phyloP scores from a whole-genome alignment of 495 filamentous ascomycete genomes.

The Baudoinia panamericana region DNA sequence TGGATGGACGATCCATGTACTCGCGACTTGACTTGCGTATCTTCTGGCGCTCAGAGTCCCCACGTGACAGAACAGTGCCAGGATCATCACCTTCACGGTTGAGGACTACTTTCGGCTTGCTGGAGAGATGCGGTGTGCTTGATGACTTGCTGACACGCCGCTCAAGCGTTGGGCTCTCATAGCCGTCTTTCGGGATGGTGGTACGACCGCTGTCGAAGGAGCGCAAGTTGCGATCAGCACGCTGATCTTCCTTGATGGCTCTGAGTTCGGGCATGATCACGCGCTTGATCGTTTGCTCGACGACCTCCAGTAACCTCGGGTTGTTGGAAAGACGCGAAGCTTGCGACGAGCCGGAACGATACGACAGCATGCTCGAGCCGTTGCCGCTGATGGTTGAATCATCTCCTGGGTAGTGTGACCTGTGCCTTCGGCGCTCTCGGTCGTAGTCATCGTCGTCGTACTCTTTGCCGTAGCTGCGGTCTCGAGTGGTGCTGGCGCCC shows the following conservation, averaged over 20 bases:
- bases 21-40: constrained; percentile 34
- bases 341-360: constrained; percentile 47
- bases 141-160: constrained; percentile 54
- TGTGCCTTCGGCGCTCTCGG: constrained; percentile 43
- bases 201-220: constrained; percentile 41
- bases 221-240: constrained; percentile 42
- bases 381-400: constrained; percentile 49
- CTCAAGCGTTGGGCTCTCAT: constrained; percentile 35
- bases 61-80: constrained; percentile 42
- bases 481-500: constrained; percentile 32
- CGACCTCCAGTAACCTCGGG: constrained; percentile 83
- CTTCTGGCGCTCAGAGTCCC: constrained; percentile 40
- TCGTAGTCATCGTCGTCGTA: constrained; percentile 38
- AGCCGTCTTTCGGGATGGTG: constrained; percentile 11
- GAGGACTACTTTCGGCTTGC: constrained; percentile 50
- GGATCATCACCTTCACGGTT: constrained; percentile 48
- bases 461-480: constrained; percentile 50
- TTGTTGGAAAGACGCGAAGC: constrained; percentile 79
- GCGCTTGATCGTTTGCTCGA: constrained; percentile 88
- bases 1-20: constrained; percentile 26
- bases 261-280: constrained; percentile 86
- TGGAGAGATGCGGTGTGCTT: constrained; percentile 53
- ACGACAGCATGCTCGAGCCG: constrained; percentile 65
- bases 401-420: constrained; percentile 39
- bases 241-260: constrained; percentile 79